Base-by-base conservation (phyloP, 1,284 basidiomycete genomes). In the Fomitopsis schrenkii region DNA sequence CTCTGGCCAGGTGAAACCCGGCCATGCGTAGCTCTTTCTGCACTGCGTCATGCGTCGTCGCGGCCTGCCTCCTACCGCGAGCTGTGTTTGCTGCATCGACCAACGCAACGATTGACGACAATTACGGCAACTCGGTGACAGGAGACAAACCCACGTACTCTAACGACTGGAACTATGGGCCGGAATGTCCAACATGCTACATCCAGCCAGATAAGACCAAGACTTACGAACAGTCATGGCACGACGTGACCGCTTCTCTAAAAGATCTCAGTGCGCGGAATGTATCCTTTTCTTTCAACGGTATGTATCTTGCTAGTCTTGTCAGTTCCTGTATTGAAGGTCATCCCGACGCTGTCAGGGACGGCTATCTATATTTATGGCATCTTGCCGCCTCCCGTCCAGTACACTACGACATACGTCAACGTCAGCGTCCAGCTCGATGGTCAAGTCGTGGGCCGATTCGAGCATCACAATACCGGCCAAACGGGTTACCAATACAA, bases 281-380 rank as follows among this genome's bases (percentile, higher is more conserved):
- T 44, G 42, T 59, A 5, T 35, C 58, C 1, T 9, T 59, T 19
- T n/a, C 38, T 35, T 59, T 59, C 41, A 59, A 45, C 45, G 58
- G 58, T 55, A 6, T 17, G 58, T 50, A 8, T 3, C 8, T 15
- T 30, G 35, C 9, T 14, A 26, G 17, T 19, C 22, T 17, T 5
- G 41, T 12, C 22, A 22, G 22, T 22, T 22, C 22, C 22, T 19
- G 38, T 15, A 14, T 15, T 15, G n/a, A 7, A 42, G 3, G 26
- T 33, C 19, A 3, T 19, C 17, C 2, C 19, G 7, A 14, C 19
- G 9, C 15, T 15, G 7, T 33, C 26, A 59, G 74, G 74, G 10
- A 71, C 71, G 0, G 72, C 72, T 3, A 66, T 76, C n/a, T 74
- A 70, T 56, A 70, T 74, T 12, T 74, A 70, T 59, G 71, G 72